Evolutionary conservation across 192 early-diverging fungal genomes (phyloP).

Genomic region (Phycomyces nitens): DNA sequence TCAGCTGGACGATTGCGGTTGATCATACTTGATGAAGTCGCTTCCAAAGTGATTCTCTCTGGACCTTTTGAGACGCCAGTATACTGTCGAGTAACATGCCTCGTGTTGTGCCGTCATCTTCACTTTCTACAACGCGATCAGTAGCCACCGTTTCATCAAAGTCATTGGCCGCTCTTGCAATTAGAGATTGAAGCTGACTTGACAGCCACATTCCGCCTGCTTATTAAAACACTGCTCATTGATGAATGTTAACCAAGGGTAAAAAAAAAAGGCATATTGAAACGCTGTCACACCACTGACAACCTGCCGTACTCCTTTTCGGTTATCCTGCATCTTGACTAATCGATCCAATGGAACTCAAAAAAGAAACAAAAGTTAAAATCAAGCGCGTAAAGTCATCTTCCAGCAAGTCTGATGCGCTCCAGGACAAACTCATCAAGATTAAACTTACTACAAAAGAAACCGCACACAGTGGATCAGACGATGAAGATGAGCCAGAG

Average conservation of each 20-base stretch:
- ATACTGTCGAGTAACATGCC: not conserved
- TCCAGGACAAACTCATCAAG: slow-evolving; percentile 25
- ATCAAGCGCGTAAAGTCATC: slow-evolving; percentile 8
- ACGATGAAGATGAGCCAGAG: slow-evolving; percentile 63
- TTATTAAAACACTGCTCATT: too few species aligned
- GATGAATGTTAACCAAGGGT: not conserved
- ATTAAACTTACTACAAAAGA: slow-evolving; percentile 31
- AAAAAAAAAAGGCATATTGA: not conserved
- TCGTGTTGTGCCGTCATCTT: slow-evolving; percentile 5
- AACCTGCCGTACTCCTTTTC: not conserved
- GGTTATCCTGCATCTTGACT: not conserved
- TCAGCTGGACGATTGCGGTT: too few species aligned
- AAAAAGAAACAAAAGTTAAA: slow-evolving; percentile 18
- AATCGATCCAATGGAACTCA: slow-evolving; percentile 7
- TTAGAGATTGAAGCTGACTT: not conserved
- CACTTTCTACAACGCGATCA: not conserved
- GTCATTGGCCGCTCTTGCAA: slow-evolving; percentile 7
- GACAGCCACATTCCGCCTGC: slow-evolving; percentile 4
- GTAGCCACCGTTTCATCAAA: slow-evolving; percentile 2
- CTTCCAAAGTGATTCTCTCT: slow-evolving; percentile 13
- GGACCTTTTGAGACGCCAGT: not conserved
- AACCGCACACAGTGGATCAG: slow-evolving; percentile 19
- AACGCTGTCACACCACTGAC: not conserved
- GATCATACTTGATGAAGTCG: slow-evolving; percentile 10
- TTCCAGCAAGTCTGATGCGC: not conserved